Percentiles rank a stretch among this genome's conserved stretches.
These are phyloP conservation scores for Purpureocillium takamizusanense DNA, from an alignment of 2,329 filamentous ascomycete species.

Conservation along the genomic window DNA sequence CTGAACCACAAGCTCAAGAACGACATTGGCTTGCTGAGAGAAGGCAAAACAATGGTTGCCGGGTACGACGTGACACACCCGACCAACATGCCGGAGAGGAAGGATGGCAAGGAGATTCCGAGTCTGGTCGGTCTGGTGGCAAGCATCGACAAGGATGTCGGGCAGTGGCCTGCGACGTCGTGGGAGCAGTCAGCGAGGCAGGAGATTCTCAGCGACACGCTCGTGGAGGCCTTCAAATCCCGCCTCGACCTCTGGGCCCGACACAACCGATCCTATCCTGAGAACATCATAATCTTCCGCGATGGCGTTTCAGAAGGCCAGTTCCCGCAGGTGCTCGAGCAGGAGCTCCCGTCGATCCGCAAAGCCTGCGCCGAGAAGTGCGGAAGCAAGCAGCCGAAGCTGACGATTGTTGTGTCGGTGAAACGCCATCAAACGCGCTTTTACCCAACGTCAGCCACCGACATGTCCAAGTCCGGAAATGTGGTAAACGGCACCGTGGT, in stretches of 20 bases:
- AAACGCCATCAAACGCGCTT: constrained; percentile 88
- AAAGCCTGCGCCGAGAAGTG: constrained; percentile 56
- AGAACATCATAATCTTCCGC: constrained; percentile 75
- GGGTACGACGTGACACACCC: constrained; percentile 89
- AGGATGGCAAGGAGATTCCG: constrained; percentile 36
- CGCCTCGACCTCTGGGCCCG: constrained; percentile 58
- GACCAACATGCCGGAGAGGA: constrained; percentile 41
- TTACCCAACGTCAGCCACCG: constrained; percentile 52
- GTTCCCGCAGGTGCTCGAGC: constrained; percentile 56
- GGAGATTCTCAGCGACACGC: constrained; percentile 58
- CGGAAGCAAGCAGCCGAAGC: constrained; percentile 35
- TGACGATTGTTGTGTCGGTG: constrained; percentile 71
- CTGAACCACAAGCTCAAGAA: constrained; percentile 56
- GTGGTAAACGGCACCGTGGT: constrained; percentile 70
- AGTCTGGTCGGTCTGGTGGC: constrained; percentile 77
- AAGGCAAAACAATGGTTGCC: constrained; percentile 73
- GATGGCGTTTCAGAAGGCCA: constrained; percentile 88
- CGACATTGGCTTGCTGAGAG: constrained; percentile 49
- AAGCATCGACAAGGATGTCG: constrained; percentile 59
- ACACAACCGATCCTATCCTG: constrained; percentile 42
- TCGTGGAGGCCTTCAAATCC: constrained; percentile 53
- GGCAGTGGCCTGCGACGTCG: constrained; percentile 71
- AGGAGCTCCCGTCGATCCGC: constrained; percentile 60
- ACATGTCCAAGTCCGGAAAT: constrained; percentile 51
- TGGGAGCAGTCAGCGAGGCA: constrained; percentile 54